Evolutionary conservation across 2,329 filamentous ascomycete genomes (phyloP).

Genomic region (Metarhizium guizhouense): DNA sequence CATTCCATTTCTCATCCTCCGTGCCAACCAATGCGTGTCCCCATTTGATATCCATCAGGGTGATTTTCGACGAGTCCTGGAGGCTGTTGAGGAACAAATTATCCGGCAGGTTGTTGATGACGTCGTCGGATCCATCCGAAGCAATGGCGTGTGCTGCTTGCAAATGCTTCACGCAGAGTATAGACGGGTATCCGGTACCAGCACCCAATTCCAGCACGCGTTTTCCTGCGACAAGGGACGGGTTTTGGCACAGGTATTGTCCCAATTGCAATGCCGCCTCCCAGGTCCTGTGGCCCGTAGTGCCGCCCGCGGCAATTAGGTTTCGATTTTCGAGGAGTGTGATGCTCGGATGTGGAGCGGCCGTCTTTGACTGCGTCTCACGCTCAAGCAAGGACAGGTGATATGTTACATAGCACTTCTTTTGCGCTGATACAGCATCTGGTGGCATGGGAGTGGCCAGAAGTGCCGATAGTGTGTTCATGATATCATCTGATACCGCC

Average conservation of each 20-base stretch:
- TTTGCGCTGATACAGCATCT: constrained; percentile 57
- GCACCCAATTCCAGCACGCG: constrained; percentile 64
- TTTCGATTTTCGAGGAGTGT: constrained; percentile 61
- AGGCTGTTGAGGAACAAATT: constrained; percentile 63
- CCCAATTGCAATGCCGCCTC: constrained; percentile 70
- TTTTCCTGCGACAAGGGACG: constrained; percentile 39
- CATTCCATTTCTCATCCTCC: constrained; percentile 45
- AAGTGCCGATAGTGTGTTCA: constrained; percentile 57
- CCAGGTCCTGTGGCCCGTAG: constrained; percentile 73
- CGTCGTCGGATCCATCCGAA: constrained; percentile 66
- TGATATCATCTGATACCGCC: constrained; percentile 78
- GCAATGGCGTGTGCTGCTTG: constrained; percentile 50
- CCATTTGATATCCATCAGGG: constrained; percentile 53
- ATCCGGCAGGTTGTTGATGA: constrained; percentile 57
- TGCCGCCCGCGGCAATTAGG: constrained; percentile 61
- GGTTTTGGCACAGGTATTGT: constrained; percentile 51
- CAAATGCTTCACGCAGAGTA: constrained; percentile 63
- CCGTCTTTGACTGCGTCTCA: not conserved
- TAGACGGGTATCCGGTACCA: constrained; percentile 67
- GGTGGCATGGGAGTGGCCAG: constrained; percentile 55
- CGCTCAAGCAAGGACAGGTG: constrained; percentile 27
- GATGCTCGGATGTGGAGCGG: constrained; percentile 26
- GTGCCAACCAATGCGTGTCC: constrained; percentile 49
- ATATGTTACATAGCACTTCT: constrained; percentile 70
- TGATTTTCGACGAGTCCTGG: constrained; percentile 35